These are phyloP conservation scores for Colletotrichum sp. DNA, from an alignment of 2,329 filamentous ascomycete genomes.

Conservation along the genomic window DNA sequence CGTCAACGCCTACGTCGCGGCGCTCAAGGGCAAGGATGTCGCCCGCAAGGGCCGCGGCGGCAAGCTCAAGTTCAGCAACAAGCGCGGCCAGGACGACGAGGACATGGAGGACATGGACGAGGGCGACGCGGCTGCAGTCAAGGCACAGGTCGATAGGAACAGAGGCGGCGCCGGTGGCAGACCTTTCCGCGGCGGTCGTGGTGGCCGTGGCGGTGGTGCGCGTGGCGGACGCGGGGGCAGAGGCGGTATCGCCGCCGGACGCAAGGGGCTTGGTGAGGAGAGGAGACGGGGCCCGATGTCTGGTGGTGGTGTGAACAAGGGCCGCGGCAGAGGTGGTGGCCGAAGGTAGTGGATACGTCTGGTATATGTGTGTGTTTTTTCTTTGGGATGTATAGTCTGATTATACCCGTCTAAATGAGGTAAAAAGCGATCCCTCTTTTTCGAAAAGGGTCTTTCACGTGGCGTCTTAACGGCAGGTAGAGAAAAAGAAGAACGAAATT, in stretches of 20 bases:
- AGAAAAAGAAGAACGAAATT: slow-evolving; percentile 10
- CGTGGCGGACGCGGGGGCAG: slow-evolving; percentile 47
- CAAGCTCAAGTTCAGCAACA: slow-evolving; percentile 75
- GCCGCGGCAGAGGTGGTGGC: slow-evolving; percentile 4
- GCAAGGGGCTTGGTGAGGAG: slow-evolving; percentile 56
- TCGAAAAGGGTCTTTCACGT: neutral
- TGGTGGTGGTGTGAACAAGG: slow-evolving; percentile 18
- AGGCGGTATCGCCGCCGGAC: slow-evolving; percentile 50
- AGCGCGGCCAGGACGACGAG: slow-evolving; percentile 51
- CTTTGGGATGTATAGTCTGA: slow-evolving; percentile 18
- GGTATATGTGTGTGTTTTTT: neutral
- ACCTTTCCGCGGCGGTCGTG: slow-evolving; percentile 33
- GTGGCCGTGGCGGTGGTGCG: slow-evolving; percentile 33
- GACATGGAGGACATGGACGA: slow-evolving; percentile 61
- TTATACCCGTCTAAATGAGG: slow-evolving; percentile 23
- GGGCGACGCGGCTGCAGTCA: slow-evolving; percentile 56
- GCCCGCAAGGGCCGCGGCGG: slow-evolving; percentile 69
- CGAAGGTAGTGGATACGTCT: slow-evolving; percentile 13
- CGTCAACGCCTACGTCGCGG: slow-evolving; percentile 73
- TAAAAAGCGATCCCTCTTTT: slow-evolving; percentile 13
- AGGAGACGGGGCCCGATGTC: slow-evolving; percentile 42
- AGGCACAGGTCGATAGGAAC: slow-evolving; percentile 48
- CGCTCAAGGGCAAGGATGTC: slow-evolving; percentile 70
- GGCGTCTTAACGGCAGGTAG: slow-evolving; percentile 16
- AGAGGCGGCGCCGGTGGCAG: slow-evolving; percentile 30